Evolutionary conservation across 805 yeast genomes (phyloP), one percentile per base, ranked within the genome.

Genomic region (Kodamaea hsintzibuensis): DNA sequence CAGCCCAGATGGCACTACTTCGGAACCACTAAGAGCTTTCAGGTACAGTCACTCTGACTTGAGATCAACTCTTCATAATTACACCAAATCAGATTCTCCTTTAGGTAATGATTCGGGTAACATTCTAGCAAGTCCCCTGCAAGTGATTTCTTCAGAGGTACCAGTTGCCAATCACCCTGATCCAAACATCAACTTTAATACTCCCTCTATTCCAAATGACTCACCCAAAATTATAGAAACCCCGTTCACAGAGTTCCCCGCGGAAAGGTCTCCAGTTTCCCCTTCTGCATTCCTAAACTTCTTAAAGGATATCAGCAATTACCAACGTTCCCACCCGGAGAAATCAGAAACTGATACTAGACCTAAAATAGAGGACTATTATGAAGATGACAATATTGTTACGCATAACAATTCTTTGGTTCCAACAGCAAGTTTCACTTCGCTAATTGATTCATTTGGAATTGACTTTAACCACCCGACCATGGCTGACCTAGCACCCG

Each of bases 281-380:
- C 68, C 70, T 0, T 52, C 67, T 5, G 60, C 66, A 7, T 66
- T 70, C 17, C 50, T 70, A 37, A 61, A 57, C 43, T 64, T 67
- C 35, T 54, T 70, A 43, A 62, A 59, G 43, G 74, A 68, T 40
- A 49, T 66, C 8, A 50, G 48, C 33, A 40, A 35, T 16, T 37
- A 35, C 38, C 52, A 50, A 18, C 47, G 37, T 10, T 58, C 62
- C 4, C 62, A 47, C 25, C 19, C 42, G 3, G 19, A 14, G 12
- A 13, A 7, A 14, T 39, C 14, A 13, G 17, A 22, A 3, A 43
- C 25, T 16, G 17, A 43, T 6, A 10, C 3, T 43, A 30, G 18
- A 16, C 22, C 47, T 44, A 14, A 49, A 52, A 18, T 42, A 14
- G 33, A 17, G 8, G 46, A 57, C 25, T 19, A 45, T 9, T 17